Conservation (phyloP, 495 filamentous ascomycete genomes). For the Lepidopterella palustris region DNA sequence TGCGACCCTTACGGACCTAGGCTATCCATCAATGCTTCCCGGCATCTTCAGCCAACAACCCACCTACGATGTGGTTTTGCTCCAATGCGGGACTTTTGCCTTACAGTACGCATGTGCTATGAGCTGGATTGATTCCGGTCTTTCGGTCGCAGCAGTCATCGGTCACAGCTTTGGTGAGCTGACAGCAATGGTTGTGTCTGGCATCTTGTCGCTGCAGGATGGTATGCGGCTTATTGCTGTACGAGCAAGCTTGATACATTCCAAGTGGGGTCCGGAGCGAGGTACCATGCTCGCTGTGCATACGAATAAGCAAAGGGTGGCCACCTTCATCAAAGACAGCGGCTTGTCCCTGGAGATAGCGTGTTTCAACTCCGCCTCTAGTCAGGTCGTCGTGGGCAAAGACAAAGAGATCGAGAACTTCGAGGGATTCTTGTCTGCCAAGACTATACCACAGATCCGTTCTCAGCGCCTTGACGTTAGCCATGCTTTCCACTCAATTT, state of each 20-base stretch:
- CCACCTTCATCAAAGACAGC: not conserved
- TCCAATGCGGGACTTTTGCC: constrained; percentile 5
- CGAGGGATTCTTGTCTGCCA: too few relatives aligned
- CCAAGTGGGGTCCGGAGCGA: not conserved
- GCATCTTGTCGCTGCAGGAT: constrained; percentile 6
- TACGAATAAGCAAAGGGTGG: not conserved
- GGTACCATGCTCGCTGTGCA: constrained; percentile 1
- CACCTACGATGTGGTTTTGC: not conserved
- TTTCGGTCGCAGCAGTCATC: constrained; percentile 3
- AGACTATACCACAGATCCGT: too few relatives aligned
- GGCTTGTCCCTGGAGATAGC: not conserved
- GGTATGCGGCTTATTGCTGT: not conserved
- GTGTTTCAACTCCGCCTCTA: constrained; percentile 1
- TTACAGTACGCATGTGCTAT: constrained; percentile 11
- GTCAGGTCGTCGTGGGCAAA: not conserved
- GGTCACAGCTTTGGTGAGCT: constrained; percentile 34
- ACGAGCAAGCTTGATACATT: constrained; percentile 8
- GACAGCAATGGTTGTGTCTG: constrained; percentile 1
- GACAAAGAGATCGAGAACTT: too few relatives aligned
- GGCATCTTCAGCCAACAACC: constrained; percentile 2
- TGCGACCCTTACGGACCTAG: not conserved
- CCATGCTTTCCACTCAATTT: constrained; percentile 26
- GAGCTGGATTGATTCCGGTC: constrained; percentile 8
- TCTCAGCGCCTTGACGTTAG: constrained; percentile 22
- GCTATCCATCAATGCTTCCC: not conserved